Percentiles rank a stretch among this genome's conserved stretches.
These are phyloP conservation scores for Ophiocordyceps robertsii DNA, from an alignment of 2,329 filamentous ascomycete genomes.

Conservation along the genomic window DNA sequence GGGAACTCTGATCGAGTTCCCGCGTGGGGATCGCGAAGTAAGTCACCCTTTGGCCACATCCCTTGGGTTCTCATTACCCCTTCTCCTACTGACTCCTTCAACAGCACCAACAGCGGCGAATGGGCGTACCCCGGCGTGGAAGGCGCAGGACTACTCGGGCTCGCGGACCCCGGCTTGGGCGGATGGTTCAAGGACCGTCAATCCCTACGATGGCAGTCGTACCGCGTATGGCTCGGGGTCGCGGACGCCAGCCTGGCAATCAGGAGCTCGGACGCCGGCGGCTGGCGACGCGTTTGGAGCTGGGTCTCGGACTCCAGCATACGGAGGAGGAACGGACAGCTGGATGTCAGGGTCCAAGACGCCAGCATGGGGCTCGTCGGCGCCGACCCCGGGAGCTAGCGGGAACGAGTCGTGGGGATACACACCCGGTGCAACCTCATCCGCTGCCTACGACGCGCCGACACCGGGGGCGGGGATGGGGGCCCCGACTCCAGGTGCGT, in stretches of 20 bases:
- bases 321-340: conserved; percentile 36
- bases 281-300: conserved; percentile 46
- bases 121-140: conserved; percentile 51
- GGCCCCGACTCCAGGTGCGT: conserved; percentile 46
- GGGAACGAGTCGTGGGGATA: conserved; percentile 48
- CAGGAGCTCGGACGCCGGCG: conserved; percentile 60
- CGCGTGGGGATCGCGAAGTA: conserved; percentile 60
- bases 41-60: conserved; percentile 18
- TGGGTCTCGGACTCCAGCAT: conserved; percentile 58
- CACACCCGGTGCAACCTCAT: conserved; percentile 33
- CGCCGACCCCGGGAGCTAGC: conserved; percentile 44
- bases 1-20: conserved; percentile 56
- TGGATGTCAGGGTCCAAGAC: conserved; percentile 64
- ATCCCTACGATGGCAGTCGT: conserved; percentile 59
- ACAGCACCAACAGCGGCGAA: conserved; percentile 43
- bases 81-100: neutral
- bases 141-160: conserved; percentile 35
- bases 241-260: conserved; percentile 66
- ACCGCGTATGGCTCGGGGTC: conserved; percentile 65
- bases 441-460: conserved; percentile 52
- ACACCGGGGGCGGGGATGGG: conserved; percentile 47
- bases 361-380: conserved; percentile 53
- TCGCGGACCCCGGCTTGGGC: conserved; percentile 59
- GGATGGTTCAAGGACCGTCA: conserved; percentile 53
- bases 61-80: neutral